phyloP scores from a whole-genome alignment of 768 basidiomycete species.

The Kwoniella sp. region DNA sequence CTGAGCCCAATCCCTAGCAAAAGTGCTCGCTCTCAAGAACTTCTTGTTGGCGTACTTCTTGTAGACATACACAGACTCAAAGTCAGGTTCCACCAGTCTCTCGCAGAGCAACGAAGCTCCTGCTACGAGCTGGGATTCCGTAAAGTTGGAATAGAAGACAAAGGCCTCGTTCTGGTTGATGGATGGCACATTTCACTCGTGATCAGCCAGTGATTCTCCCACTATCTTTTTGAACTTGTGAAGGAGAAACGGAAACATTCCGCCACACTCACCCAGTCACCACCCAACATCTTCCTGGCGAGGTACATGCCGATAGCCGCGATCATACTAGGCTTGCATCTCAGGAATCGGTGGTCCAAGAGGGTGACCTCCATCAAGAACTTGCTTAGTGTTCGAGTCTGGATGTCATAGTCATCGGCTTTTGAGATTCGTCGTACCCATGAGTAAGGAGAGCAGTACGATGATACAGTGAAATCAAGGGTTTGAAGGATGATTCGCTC shows the following conservation, averaged over 20 bases:
- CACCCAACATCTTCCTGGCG: slow-evolving; percentile 87
- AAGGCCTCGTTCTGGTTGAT: slow-evolving; percentile 75
- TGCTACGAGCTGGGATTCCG: slow-evolving; percentile 78
- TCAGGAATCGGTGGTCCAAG: slow-evolving; percentile 86
- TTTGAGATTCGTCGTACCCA: slow-evolving; percentile 99
- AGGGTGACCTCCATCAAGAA: slow-evolving; percentile 96
- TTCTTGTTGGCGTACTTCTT: slow-evolving; percentile 98
- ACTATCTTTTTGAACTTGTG: too few relatives aligned
- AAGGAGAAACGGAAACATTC: too few relatives aligned
- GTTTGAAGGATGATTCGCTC: slow-evolving; percentile 92
- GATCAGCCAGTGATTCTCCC: slow-evolving; percentile 5
- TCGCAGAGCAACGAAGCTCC: slow-evolving; percentile 82
- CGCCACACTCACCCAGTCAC: slow-evolving; percentile 81
- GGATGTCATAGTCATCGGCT: slow-evolving; percentile 97
- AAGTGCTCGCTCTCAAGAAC: slow-evolving; percentile 77
- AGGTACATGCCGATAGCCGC: slow-evolving; percentile 98
- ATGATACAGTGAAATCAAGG: slow-evolving; percentile 90
- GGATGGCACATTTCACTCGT: too few relatives aligned
- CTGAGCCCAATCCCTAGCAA: slow-evolving; percentile 59
- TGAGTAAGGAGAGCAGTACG: slow-evolving; percentile 98
- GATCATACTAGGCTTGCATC: slow-evolving; percentile 87
- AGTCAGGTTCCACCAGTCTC: slow-evolving; percentile 75
- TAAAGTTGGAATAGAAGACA: slow-evolving; percentile 88
- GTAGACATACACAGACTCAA: slow-evolving; percentile 82
- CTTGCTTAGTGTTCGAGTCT: slow-evolving; percentile 94